Evolutionary conservation across 306 rosid genomes (phyloP).

Genomic region (Lathyrus sativus): DNA sequence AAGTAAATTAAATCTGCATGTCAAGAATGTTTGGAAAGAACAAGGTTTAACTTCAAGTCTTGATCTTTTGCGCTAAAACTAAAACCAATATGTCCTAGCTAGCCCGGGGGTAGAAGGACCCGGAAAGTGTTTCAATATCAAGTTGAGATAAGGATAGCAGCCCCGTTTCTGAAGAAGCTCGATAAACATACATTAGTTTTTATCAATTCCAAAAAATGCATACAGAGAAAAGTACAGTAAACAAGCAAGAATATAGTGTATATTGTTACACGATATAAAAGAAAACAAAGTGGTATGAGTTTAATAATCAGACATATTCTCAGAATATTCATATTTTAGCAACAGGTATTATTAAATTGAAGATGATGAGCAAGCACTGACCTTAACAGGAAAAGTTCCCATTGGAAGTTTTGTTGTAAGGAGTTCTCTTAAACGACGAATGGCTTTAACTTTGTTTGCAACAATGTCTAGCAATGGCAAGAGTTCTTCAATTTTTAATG

Average conservation of each 20-base stretch:
- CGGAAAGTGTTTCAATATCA: too few relatives aligned
- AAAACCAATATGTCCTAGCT: too few relatives aligned
- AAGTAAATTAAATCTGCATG: too few relatives aligned
- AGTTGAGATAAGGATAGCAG: too few relatives aligned
- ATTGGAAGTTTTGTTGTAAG: conserved; percentile 94
- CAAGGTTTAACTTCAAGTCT: too few relatives aligned
- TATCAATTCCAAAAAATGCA: background rate
- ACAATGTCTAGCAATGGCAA: conserved; percentile 95
- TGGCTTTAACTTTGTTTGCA: conserved; percentile 96
- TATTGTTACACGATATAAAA: background rate
- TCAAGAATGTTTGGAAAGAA: too few relatives aligned
- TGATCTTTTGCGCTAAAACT: too few relatives aligned
- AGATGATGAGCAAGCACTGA: conserved; percentile 42
- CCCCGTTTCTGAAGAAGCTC: too few relatives aligned
- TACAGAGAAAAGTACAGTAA: conserved; percentile 4
- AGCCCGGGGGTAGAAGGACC: too few relatives aligned
- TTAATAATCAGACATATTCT: background rate
- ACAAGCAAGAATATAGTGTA: conserved; percentile 13
- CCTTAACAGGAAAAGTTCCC: conserved; percentile 99
- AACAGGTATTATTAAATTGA: conserved; percentile 11
- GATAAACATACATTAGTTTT: background rate
- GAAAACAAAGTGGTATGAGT: conserved; percentile 22
- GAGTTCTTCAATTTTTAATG: conserved; percentile 80
- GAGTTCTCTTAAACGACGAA: conserved; percentile 94
- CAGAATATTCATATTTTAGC: conserved; percentile 26